Evolutionary conservation across 2,329 filamentous ascomycete genomes (phyloP), one percentile per base, ranked within the genome.

Genomic region (Onygena corvina): DNA sequence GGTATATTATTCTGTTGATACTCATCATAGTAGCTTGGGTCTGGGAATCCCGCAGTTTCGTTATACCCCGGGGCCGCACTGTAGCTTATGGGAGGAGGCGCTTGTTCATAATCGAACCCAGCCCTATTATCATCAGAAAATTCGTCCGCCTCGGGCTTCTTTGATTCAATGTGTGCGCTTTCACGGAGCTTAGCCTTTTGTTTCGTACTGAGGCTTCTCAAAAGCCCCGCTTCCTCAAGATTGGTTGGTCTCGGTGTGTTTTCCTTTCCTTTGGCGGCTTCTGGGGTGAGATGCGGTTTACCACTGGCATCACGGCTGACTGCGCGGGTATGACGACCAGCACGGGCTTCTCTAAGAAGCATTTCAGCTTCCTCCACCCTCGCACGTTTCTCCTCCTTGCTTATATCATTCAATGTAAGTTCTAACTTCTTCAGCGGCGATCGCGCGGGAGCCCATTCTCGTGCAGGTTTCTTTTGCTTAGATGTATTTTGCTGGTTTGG

Each of bases 341-440:
- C 23, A 6, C 56, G 55, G 20, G 63, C 60, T 60, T 90, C 81
- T 57, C 81, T 77, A 14, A 82, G 77, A 36, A 78, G 76, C 57
- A 80, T 75, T 64, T 95, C 90, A 4, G 87, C 87, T 59, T 90
- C 84, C 62, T 88, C 78, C 3, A 90, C 80, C 42, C 86, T 77
- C 6, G 88, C 87, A 55, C 90, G 78, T 66, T 94, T 93, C 67
- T 95, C 89, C 68, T 95, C 89, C 65, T 95, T 96, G 64, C 85
- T 94, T 66, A 95, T 90, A 67, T 85, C 88, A 65, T 84, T 84
- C 60, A 96, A 76, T 59, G 86, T 92, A 61, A 86, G 79, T 71
- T 98, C 90, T 57, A 98, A 77, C 71, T 83, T 92, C 67, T 98
- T 90, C 47, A 98, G 75, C 47, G 93, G 92, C 54, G 90, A 96